Base-by-base conservation (phyloP, 352 stramenopile species). In the Phytophthora syringae region DNA sequence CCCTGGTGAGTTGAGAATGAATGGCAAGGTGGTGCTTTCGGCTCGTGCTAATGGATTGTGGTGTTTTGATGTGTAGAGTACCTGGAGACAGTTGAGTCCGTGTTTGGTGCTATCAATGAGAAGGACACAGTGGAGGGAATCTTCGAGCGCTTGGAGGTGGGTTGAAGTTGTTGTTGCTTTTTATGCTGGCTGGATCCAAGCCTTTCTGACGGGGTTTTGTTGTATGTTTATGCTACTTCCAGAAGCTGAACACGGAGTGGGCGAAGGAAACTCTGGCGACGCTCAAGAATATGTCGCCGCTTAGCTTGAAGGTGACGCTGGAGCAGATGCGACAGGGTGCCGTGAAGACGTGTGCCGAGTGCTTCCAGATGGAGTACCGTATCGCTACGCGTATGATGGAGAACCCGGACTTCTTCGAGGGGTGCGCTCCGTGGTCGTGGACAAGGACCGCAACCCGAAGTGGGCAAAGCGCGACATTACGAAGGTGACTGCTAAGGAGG, bases 381-480 rank as follows among this genome's bases (percentile, higher is more conserved):
- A 79, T 94, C 52, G 82, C 85, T 57, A 77, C 79, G 45, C 84
- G 89, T 60, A 95, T 98, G 79, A 84, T 94, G 67, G 82, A 93
- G 51, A 93, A 89, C 60, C 67, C 77, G 13, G 97, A 99, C 74
- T 99, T 99, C 72, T 98, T 97, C 60, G 97, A 99, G 71, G 97
- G 97, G 95, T 99, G 21, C 88, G 97, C 54, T 93, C 97, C 30
- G 85, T 98, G 44, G 84, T 99, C 45, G 85, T 99, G 9, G 97
- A 99, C 79, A 99, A 98, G 71, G 95, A 99, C 79, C 84, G 87
- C 27, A 80, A 87, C 48, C 97, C 97, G 10, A 95, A 92, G 67
- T 99, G 97, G 97, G 36, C 72, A 28, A 83, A 90, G 64, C 66
- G 68, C 20, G 75, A 84, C 22, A 55, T 94, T 15, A 70, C 76